phyloP scores from a whole-genome alignment of 2,329 filamentous ascomycete genomes.

The Neoscytalidium dimidiatum region DNA sequence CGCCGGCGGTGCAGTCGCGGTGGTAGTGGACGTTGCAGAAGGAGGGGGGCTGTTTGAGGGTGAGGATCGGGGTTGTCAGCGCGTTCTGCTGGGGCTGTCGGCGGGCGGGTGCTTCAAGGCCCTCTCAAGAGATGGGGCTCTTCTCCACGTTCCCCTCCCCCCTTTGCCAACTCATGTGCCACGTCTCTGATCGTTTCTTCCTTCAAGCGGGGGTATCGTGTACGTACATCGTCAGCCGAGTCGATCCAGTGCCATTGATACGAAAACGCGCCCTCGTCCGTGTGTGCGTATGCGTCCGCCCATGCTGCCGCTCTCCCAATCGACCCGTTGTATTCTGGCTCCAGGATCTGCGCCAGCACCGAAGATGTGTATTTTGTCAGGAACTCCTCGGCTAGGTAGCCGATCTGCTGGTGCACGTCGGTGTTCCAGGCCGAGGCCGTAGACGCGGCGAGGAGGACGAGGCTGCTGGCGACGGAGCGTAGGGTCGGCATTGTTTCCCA shows the following conservation, averaged over 20 bases:
- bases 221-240: slow-evolving; percentile 31
- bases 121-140: too few relatives aligned
- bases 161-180: not conserved
- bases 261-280: slow-evolving; percentile 40
- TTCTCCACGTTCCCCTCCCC: too few relatives aligned
- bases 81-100: too few relatives aligned
- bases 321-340: slow-evolving; percentile 42
- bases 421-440: slow-evolving; percentile 2
- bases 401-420: slow-evolving; percentile 44
- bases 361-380: slow-evolving; percentile 34
- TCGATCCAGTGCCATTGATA: slow-evolving; percentile 48
- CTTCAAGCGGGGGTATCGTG: too few relatives aligned
- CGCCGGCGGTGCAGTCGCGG: slow-evolving; percentile 39
- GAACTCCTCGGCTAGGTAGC: slow-evolving; percentile 41
- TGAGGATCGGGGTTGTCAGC: not conserved
- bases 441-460: not conserved
- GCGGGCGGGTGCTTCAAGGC: too few relatives aligned
- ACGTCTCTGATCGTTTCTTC: not conserved
- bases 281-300: slow-evolving; percentile 43
- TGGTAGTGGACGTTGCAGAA: slow-evolving; percentile 39
- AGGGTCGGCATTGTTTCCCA: not conserved
- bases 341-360: slow-evolving; percentile 37
- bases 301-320: slow-evolving; percentile 43
- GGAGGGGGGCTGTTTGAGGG: slow-evolving; percentile 27
- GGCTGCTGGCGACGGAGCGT: not conserved